These are phyloP conservation scores for Acephala macrosclerotiorum DNA, from an alignment of 2,329 filamentous ascomycete species.

Conservation along the genomic window DNA sequence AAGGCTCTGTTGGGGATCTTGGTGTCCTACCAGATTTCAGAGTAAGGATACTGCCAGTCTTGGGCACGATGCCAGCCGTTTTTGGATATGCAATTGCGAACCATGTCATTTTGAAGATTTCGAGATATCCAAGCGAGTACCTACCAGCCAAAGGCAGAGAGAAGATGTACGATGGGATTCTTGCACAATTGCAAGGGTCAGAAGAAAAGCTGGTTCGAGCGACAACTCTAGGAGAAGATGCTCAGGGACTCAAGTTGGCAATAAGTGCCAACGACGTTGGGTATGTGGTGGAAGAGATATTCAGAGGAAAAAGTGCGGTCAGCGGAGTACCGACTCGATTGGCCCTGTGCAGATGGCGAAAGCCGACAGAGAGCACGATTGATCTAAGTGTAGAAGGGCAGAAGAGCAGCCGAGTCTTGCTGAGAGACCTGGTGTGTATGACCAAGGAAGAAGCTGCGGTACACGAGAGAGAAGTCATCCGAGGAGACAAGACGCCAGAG, in stretches of 20 bases:
- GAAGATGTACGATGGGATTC: constrained; percentile 89
- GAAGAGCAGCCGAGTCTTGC: constrained; percentile 72
- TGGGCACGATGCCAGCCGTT: constrained; percentile 96
- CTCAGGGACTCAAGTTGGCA: constrained; percentile 78
- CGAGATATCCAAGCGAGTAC: constrained; percentile 87
- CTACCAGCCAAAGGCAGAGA: constrained; percentile 81
- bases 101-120: constrained; percentile 84
- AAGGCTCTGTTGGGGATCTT: constrained; percentile 85
- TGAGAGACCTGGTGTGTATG: constrained; percentile 85
- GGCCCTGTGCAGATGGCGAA: constrained; percentile 81
- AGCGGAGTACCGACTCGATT: constrained; percentile 83
- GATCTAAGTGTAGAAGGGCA: constrained; percentile 76
- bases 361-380: constrained; percentile 63
- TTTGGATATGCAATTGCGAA: constrained; percentile 94
- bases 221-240: constrained; percentile 53
- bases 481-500: constrained; percentile 69
- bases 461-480: constrained; percentile 83
- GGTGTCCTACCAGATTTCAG: constrained; percentile 92
- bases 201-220: constrained; percentile 75
- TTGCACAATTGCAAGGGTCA: constrained; percentile 75
- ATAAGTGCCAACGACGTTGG: constrained; percentile 82
- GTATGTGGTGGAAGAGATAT: constrained; percentile 91
- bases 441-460: constrained; percentile 86
- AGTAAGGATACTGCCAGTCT: constrained; percentile 90
- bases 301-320: constrained; percentile 80